These are phyloP conservation scores for Nyctanthes arbortristis DNA, from an alignment of 257 asterid genomes.

Conservation along the genomic window DNA sequence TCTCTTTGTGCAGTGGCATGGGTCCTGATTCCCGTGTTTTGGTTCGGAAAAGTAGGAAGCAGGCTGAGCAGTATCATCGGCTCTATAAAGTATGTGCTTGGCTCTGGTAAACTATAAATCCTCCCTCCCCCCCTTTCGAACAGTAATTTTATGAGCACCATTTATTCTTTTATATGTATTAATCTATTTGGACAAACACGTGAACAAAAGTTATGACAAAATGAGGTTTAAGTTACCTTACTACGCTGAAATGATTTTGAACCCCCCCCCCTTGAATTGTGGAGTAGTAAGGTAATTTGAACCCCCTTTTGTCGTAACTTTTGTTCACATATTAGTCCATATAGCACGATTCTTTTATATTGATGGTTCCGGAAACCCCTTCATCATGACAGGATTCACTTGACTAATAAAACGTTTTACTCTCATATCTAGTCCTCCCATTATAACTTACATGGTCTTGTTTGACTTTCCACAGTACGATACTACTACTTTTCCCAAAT, in stretches of 20 bases:
- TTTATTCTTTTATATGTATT: neutral
- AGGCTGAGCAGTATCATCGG: constrained; percentile 89
- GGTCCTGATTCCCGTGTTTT: constrained; percentile 99
- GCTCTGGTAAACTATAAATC: neutral
- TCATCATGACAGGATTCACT: neutral
- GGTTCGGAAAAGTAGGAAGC: constrained; percentile 97
- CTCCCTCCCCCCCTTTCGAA: constrained; percentile 1
- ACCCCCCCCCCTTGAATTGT: too few species aligned
- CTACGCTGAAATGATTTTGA: too few species aligned
- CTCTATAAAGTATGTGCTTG: constrained; percentile 70
- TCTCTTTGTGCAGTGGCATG: constrained; percentile 84
- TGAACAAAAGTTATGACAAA: too few species aligned
- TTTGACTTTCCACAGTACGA: neutral
- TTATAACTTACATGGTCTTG: neutral
- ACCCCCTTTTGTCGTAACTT: too few species aligned
- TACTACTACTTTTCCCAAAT: neutral
- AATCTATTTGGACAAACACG: too few species aligned
- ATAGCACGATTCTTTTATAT: too few species aligned
- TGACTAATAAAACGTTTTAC: neutral
- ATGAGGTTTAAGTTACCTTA: too few species aligned
- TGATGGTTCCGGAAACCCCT: too few species aligned
- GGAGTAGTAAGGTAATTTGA: too few species aligned
- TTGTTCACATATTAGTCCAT: too few species aligned
- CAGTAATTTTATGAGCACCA: neutral
- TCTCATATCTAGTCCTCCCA: constrained; percentile 5